Conservation (phyloP, 805 yeast genomes). For the Hanseniaspora hatyaiensis region DNA sequence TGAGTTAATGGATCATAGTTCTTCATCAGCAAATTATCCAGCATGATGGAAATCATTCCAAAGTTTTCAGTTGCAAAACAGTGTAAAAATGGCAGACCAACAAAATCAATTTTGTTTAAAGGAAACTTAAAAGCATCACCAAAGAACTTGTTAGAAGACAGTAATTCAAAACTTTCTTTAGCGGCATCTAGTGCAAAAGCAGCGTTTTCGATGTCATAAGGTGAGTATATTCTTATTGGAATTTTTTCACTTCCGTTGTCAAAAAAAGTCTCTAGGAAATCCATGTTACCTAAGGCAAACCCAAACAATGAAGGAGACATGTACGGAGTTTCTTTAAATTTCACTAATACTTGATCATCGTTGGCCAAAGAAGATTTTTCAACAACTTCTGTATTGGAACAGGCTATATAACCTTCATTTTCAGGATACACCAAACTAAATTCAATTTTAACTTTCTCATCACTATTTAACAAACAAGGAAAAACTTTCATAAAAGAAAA, state of each 20-base stretch:
- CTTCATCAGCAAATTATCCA: constrained; percentile 36
- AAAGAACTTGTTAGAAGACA: constrained; percentile 29
- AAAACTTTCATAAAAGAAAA: constrained; percentile 48
- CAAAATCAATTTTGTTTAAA: constrained; percentile 51
- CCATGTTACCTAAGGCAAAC: constrained; percentile 58
- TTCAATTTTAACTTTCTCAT: constrained; percentile 39
- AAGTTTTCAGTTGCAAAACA: constrained; percentile 79
- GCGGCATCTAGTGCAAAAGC: constrained; percentile 41
- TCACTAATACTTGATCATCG: constrained; percentile 29
- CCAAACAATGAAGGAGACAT: constrained; percentile 57
- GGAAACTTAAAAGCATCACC: constrained; percentile 18
- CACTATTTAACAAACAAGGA: constrained; percentile 49
- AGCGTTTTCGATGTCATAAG: constrained; percentile 37
- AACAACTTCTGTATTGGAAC: constrained; percentile 39
- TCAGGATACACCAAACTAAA: constrained; percentile 13
- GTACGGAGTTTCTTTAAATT: constrained; percentile 44
- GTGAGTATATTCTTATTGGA: constrained; percentile 46
- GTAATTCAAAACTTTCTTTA: constrained; percentile 36
- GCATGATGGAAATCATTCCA: constrained; percentile 53
- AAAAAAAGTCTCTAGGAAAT: constrained; percentile 33
- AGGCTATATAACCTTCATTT: constrained; percentile 41
- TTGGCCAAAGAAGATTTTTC: constrained; percentile 22
- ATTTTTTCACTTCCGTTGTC: constrained; percentile 22
- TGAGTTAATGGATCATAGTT: constrained; percentile 23
- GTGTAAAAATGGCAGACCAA: constrained; percentile 55